A percentile compares a stretch with the other conserved stretches of the same genome.
phyloP scores from a whole-genome alignment of 2,329 filamentous ascomycete genomes.

The Juglanconis oblonga region DNA sequence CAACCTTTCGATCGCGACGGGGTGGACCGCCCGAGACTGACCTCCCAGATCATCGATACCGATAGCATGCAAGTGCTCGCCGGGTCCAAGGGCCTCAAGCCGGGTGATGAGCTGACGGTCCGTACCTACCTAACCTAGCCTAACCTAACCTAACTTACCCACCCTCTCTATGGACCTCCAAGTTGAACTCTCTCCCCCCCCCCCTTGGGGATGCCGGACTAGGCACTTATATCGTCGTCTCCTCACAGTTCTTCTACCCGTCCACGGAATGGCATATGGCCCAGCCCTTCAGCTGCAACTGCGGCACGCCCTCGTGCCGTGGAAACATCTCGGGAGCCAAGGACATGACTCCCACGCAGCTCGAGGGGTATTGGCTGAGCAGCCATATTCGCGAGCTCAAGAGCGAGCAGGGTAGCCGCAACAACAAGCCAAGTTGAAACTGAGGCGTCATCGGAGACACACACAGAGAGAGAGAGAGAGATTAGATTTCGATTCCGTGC shows the following conservation, averaged over 20 bases:
- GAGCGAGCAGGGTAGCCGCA: conserved; percentile 34
- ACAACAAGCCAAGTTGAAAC: background rate
- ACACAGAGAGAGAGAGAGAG: too few species aligned
- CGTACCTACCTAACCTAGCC: conserved; percentile 7
- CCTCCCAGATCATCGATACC: conserved; percentile 56
- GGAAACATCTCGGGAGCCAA: conserved; percentile 62
- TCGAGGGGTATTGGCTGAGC: conserved; percentile 61
- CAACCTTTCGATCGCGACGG: too few species aligned
- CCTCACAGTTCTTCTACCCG: conserved; percentile 65
- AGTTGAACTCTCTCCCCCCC: too few species aligned
- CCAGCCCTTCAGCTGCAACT: conserved; percentile 67
- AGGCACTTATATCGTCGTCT: background rate
- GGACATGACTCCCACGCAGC: conserved; percentile 51
- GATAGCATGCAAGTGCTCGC: conserved; percentile 55
- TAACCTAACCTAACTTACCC: too few species aligned
- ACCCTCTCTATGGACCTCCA: too few species aligned
- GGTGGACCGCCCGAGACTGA: background rate
- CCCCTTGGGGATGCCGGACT: background rate
- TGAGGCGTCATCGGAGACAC: too few species aligned
- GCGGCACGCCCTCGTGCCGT: conserved; percentile 54
- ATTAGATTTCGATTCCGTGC: too few species aligned
- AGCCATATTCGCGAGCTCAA: conserved; percentile 57
- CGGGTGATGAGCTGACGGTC: conserved; percentile 58
- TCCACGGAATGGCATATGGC: conserved; percentile 74
- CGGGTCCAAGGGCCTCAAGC: conserved; percentile 51